Percentiles rank a stretch among this genome's conserved stretches.
phyloP scores from a whole-genome alignment of 805 yeast genomes.

The Starmerella lactis-condensi region DNA sequence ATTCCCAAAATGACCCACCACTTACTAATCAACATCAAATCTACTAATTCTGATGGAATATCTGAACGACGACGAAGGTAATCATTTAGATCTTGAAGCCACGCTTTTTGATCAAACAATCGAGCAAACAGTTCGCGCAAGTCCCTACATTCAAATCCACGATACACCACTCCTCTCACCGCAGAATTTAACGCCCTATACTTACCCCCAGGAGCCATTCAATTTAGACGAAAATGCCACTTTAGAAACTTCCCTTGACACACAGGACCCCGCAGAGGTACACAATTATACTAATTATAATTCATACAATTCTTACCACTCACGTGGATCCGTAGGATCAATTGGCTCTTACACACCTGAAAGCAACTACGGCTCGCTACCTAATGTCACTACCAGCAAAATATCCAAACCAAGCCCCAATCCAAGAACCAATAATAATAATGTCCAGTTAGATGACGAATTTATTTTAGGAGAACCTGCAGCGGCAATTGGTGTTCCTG shows the following conservation, averaged over 20 bases:
- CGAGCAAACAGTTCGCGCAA: too few relatives aligned
- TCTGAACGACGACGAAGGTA: too few relatives aligned
- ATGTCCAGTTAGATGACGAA: constrained; percentile 8
- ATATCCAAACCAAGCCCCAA: constrained; percentile 10
- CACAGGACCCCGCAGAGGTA: background rate
- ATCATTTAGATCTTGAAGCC: too few relatives aligned
- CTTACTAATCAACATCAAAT: too few relatives aligned
- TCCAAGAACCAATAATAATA: constrained; percentile 4
- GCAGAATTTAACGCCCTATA: constrained; percentile 10
- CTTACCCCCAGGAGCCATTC: too few relatives aligned
- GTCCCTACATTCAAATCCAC: too few relatives aligned
- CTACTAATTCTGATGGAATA: too few relatives aligned
- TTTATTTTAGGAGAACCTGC: constrained; percentile 13
- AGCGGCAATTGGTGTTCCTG: constrained; percentile 3
- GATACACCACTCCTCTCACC: constrained; percentile 13
- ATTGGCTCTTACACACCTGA: too few relatives aligned
- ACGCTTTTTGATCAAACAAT: too few relatives aligned
- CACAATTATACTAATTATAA: background rate
- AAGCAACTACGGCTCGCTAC: constrained; percentile 2
- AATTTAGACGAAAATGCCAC: background rate
- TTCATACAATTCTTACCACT: background rate
- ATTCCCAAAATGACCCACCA: too few relatives aligned
- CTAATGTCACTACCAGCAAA: constrained; percentile 5
- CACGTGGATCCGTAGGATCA: too few relatives aligned
- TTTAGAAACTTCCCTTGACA: constrained; percentile 2